Base-by-base conservation (phyloP, 371 early-diverging fungal species). In the Hamiltosporidium magnivora region DNA sequence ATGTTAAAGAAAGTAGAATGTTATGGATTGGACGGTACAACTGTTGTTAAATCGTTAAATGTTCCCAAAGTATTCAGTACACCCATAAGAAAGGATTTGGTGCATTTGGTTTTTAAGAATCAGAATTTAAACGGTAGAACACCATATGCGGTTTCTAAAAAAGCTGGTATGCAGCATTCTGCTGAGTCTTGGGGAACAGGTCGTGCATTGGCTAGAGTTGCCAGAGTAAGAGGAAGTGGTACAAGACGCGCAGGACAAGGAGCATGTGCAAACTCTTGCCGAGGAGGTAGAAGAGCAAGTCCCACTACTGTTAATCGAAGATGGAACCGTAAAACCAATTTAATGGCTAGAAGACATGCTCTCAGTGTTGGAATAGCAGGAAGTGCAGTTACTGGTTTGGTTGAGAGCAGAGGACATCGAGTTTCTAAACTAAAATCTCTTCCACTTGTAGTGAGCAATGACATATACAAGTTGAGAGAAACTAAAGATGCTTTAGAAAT, bases 221-320 rank as follows among this genome's bases (percentile, higher is more conserved):
- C 99, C 75, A 90, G 99, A 86, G 95, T 99, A 68, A 86, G 86
- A 72, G 99, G 95, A 78, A 86, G 90, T 72, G 99, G 99, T 85
- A 97, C 97, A 72, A 90, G 90, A 87, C 90, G 99, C 82, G 88
- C 97, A 76, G 99, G 99, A 79, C 97, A 99, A 86, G 94, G 94
- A 80, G 97, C 99, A 71, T 96, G 94, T 85, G 96, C 96, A 79
- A 96, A 95, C 89, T 94, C 95, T 92, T 93, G 94, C 86, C 89
- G 95, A 84, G 90, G 91, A 79, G 99, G 99, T 84, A 90, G 96
- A 81, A 96, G 96, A 96, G 96, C 96, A 81, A 93, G 95, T 77
- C 99, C 99, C 60, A 99, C 94, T 85, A 97, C 92, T 87, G 88
- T 89, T 83, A 93, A 91, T 89, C 88, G 97, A 87, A 94, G 92